Conservation (phyloP, 306 rosid species). For the Lupinus albus region DNA sequence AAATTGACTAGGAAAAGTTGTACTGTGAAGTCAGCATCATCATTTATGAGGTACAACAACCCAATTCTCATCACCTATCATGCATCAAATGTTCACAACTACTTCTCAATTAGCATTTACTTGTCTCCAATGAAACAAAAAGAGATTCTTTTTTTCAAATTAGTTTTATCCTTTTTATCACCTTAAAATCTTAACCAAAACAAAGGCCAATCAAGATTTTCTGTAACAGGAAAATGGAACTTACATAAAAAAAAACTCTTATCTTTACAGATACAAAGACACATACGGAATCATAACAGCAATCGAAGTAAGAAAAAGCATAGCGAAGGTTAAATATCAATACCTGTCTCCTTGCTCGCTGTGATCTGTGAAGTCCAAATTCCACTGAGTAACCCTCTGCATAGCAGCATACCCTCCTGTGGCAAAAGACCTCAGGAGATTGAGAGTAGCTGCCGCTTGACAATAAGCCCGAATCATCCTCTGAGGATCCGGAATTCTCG, state of each 20-base stretch:
- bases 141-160: not conserved
- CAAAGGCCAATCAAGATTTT: too few species aligned
- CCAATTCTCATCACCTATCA: constrained; percentile 30
- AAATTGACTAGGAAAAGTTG: not conserved
- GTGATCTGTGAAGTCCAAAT: constrained; percentile 87
- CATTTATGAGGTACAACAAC: constrained; percentile 24
- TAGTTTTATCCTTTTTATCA: not conserved
- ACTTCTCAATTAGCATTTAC: not conserved
- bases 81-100: constrained; percentile 5
- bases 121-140: not conserved
- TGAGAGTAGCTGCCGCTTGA: constrained; percentile 91
- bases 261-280: too few species aligned
- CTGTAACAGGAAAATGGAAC: too few species aligned
- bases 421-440: constrained; percentile 90
- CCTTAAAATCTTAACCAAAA: not conserved
- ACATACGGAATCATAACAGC: not conserved
- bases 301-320: not conserved
- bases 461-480: constrained; percentile 95
- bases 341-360: constrained; percentile 98
- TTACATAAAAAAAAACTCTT: too few species aligned
- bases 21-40: constrained; percentile 5
- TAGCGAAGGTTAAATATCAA: too few species aligned
- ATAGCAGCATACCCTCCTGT: constrained; percentile 98
- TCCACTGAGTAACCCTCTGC: constrained; percentile 98
- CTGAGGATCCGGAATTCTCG: constrained; percentile 92